Evolutionary conservation across 352 stramenopile genomes (phyloP), one percentile per base, ranked within the genome.

Genomic region (Phytophthora europaea): DNA sequence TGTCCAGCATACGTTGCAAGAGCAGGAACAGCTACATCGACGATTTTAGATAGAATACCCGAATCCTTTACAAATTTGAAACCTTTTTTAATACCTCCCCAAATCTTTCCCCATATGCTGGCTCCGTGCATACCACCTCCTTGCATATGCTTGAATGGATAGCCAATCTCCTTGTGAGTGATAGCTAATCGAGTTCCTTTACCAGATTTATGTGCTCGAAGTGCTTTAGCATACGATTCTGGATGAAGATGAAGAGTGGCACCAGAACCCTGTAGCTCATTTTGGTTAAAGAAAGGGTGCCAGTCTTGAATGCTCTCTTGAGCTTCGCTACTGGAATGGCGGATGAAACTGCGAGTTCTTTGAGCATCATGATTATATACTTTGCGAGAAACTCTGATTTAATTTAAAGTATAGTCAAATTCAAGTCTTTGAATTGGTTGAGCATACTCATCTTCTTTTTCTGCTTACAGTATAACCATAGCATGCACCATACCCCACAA

Each of bases 401-500:
- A 33, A 38, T 52, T 28, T 23, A 47, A 22, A 69, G 2, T 56
- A 76, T 58, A 9, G 60, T 51, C 26, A 76, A 47, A 57, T 73
- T 70, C 9, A 76, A 23, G 65, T 76, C 70, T 51, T 68, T 50
- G 16, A 76, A 28, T 28, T 5, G 38, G 16, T 45, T 45, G 3
- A 45, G 38, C 16, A 45, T 3, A 45, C 4, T 28, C 4, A 6
- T 28, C 26, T 28, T 28, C 3, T 28, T 3, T 28, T 28, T 28
- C 4, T 28, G 26, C 2, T 28, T 28, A 2, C 26, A 28, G 4
- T 6, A 28, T 28, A 28, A 4, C 26, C 26, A 28, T 45, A 45
- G 38, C 38, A 45, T 45, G 4, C 38, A 45, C 38, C 38, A 45
- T 2, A 45, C 9, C 2, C 38, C 38, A 45, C 38, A 45, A 45